Evolutionary conservation across 2,329 filamentous ascomycete genomes (phyloP), one percentile per base, ranked within the genome.

Genomic region (Aspergillus felis): DNA sequence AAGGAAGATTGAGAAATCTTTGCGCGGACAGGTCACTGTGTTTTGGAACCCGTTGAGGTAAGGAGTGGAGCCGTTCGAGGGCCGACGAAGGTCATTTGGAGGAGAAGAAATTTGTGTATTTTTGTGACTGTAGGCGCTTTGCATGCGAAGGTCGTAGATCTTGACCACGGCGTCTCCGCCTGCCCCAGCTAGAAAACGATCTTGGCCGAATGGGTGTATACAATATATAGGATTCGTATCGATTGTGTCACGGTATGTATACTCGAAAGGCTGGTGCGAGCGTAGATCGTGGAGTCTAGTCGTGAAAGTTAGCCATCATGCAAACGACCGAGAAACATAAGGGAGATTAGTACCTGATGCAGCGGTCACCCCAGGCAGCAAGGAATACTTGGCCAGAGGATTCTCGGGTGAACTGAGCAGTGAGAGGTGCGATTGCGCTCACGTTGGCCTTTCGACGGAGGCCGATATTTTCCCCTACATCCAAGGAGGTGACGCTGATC

Each of bases 151-250:
- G 63, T 88, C 85, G 61, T 86, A 88, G 4, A 87, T 74, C 63
- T 87, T 87, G 48, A 88, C 71, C 52, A 86, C 75, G 48, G 79
- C 81, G 67, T 87, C 82, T 51, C 81, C 77, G 3, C 81, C 80
- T 1, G 80, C 79, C 25, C 85, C 85, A 10, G 80, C 82, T 8
- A 87, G 66, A 55, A 88, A 79, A 2, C 79, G 76, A 62, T 87
- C 81, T 22, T 79, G 78, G 1, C 83, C 83, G 52, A 86, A 79
- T 0, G 81, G 72, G 1, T 82, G 78, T 17, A 88, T 76, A 22
- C 82, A 82, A 65, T 87, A 87, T 6, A 87, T 79, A 0, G 83
- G 76, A 20, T 81, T 82, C 59, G 81, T 77, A 62, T 87, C 84
- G 3, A 83, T 82, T 1, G 78, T 75, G 64, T 87, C 84, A 62